Evolutionary conservation across 495 filamentous ascomycete genomes (phyloP).

Genomic region (Evernia prunastri): DNA sequence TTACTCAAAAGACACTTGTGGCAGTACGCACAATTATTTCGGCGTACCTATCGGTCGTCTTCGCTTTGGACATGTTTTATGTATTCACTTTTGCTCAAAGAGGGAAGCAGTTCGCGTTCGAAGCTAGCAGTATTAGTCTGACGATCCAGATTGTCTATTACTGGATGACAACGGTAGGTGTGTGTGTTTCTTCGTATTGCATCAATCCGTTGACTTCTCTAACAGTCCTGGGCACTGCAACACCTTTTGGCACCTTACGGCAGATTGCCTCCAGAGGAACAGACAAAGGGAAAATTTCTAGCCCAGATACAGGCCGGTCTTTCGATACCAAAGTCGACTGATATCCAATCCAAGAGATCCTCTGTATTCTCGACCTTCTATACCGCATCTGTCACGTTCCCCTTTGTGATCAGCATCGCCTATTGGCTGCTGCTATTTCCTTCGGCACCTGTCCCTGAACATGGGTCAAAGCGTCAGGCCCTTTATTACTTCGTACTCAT

Average conservation of each 20-base stretch:
- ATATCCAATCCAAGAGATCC: slow-evolving; percentile 30
- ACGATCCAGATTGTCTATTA: slow-evolving; percentile 41
- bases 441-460: slow-evolving; percentile 17
- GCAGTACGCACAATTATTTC: slow-evolving; percentile 35
- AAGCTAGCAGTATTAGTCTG: slow-evolving; percentile 42
- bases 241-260: slow-evolving; percentile 37
- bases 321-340: slow-evolving; percentile 33
- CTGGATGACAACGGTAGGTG: slow-evolving; percentile 37
- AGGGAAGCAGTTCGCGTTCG: slow-evolving; percentile 36
- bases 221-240: slow-evolving; percentile 43
- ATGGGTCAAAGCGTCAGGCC: slow-evolving; percentile 32
- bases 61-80: slow-evolving; percentile 30
- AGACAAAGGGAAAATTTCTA: slow-evolving; percentile 13
- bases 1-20: slow-evolving; percentile 40
- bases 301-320: slow-evolving; percentile 32
- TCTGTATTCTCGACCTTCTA: slow-evolving; percentile 47
- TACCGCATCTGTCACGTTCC: slow-evolving; percentile 37
- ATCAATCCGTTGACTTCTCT: background rate
- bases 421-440: slow-evolving; percentile 40
- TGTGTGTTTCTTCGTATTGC: background rate
- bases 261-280: slow-evolving; percentile 22
- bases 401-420: slow-evolving; percentile 39
- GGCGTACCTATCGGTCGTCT: slow-evolving; percentile 38
- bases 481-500: slow-evolving; percentile 40
- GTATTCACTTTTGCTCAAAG: slow-evolving; percentile 32